These are phyloP conservation scores for Exophiala alcalophila DNA, from an alignment of 2,329 filamentous ascomycete species.

Conservation along the genomic window DNA sequence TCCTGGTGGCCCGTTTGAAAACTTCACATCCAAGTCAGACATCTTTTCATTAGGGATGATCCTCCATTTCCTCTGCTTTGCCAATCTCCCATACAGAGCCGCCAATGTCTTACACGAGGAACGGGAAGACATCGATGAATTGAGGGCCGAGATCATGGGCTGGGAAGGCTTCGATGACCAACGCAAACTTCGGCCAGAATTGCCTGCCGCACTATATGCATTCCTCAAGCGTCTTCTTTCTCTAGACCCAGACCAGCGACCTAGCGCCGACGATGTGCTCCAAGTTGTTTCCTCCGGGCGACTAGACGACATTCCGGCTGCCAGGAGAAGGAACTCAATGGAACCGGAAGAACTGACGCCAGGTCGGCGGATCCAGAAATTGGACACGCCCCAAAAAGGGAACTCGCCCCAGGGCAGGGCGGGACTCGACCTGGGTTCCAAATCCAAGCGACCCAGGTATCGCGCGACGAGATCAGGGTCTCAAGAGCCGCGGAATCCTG, in stretches of 20 bases:
- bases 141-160: constrained; percentile 78
- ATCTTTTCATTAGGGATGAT: constrained; percentile 99
- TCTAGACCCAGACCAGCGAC: constrained; percentile 70
- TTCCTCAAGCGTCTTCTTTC: constrained; percentile 79
- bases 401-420: constrained; percentile 18
- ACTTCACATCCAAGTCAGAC: constrained; percentile 95
- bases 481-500: constrained; percentile 9
- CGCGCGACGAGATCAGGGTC: constrained; percentile 4
- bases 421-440: constrained; percentile 1
- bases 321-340: constrained; percentile 21
- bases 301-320: constrained; percentile 24
- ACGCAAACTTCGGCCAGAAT: constrained; percentile 69
- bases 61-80: constrained; percentile 96
- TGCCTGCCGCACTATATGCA: constrained; percentile 81
- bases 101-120: constrained; percentile 87
- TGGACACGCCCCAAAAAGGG: constrained; percentile 24
- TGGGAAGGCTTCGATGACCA: constrained; percentile 88
- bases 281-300: constrained; percentile 68
- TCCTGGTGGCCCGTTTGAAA: constrained; percentile 70
- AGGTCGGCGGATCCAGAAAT: constrained; percentile 23
- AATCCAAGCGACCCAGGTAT: constrained; percentile 10
- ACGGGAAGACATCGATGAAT: constrained; percentile 80
- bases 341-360: constrained; percentile 30
- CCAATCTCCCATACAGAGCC: constrained; percentile 76
- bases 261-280: constrained; percentile 82